phyloP scores from a whole-genome alignment of 768 basidiomycete genomes.

The Naematelia encephala region DNA sequence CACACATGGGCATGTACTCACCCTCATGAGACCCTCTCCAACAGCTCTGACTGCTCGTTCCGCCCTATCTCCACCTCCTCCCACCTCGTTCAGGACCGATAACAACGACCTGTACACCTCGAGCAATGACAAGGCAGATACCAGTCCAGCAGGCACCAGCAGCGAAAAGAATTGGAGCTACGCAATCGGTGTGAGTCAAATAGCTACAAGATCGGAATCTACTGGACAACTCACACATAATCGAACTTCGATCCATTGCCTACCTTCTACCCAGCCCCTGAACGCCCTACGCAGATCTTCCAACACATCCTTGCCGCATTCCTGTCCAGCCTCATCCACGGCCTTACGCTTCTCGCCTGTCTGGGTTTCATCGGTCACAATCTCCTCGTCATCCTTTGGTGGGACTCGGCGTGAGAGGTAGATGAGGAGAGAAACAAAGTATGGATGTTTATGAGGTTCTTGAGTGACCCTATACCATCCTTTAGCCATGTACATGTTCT shows the following conservation, averaged over 20 bases:
- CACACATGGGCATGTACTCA: constrained; percentile 6
- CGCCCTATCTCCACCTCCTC: constrained; percentile 44
- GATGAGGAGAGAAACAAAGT: constrained; percentile 76
- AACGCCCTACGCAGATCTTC: constrained; percentile 92
- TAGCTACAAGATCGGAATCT: background rate
- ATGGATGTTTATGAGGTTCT: constrained; percentile 89
- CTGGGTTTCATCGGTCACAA: constrained; percentile 53
- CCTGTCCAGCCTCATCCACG: constrained; percentile 47
- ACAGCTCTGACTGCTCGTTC: constrained; percentile 45
- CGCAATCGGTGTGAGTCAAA: background rate
- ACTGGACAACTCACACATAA: constrained; percentile 68
- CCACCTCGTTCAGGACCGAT: constrained; percentile 60
- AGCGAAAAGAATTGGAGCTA: constrained; percentile 94
- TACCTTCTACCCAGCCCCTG: constrained; percentile 78
- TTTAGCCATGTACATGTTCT: background rate
- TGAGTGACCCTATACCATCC: constrained; percentile 58
- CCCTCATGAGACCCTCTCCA: constrained; percentile 46
- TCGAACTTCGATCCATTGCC: constrained; percentile 86
- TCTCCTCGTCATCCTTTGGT: constrained; percentile 45
- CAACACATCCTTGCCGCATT: constrained; percentile 67
- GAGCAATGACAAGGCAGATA: constrained; percentile 74
- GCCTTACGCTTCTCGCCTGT: constrained; percentile 52
- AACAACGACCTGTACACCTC: constrained; percentile 78
- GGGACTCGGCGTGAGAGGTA: constrained; percentile 53
- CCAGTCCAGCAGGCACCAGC: constrained; percentile 68